Conservation (phyloP, 371 early-diverging fungal species). For the Actinomortierella wolfii region DNA sequence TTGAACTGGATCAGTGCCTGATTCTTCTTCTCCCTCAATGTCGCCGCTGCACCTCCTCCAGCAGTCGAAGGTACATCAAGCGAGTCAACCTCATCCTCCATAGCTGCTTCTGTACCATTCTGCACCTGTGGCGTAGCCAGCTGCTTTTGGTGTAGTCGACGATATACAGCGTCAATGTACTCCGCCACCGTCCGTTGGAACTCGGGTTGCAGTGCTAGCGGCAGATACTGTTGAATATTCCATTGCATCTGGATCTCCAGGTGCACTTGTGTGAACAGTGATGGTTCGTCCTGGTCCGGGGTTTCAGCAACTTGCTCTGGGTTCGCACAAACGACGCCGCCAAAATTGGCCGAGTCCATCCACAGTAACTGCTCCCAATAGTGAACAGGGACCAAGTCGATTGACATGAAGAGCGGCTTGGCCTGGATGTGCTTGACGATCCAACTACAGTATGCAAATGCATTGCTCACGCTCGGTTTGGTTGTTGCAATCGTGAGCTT, state of each 20-base stretch:
- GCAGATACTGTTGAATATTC: conserved; percentile 89
- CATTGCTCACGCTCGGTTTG: conserved; percentile 75
- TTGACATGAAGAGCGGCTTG: conserved; percentile 76
- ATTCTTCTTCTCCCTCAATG: conserved; percentile 21
- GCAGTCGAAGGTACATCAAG: too few species aligned
- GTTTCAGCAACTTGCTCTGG: conserved; percentile 34
- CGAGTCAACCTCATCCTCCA: conserved; percentile 9
- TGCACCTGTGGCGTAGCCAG: conserved; percentile 11
- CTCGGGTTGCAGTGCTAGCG: conserved; percentile 67
- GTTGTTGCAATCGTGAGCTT: conserved; percentile 80
- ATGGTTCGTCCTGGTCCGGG: conserved; percentile 1
- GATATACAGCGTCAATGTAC: conserved; percentile 59
- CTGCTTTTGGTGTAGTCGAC: conserved; percentile 41
- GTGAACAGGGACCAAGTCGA: conserved; percentile 63
- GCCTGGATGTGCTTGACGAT: conserved; percentile 67
- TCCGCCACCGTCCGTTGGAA: conserved; percentile 65
- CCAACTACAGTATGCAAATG: conserved; percentile 75
- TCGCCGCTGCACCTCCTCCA: conserved; percentile 19
- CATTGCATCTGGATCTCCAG: conserved; percentile 74
- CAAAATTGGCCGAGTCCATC: conserved; percentile 93
- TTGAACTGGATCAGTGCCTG: conserved; percentile 38
- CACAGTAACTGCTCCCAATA: conserved; percentile 88
- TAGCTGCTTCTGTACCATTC: conserved; percentile 4
- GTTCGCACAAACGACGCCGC: conserved; percentile 62
- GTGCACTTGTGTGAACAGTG: conserved; percentile 16